phyloP scores from a whole-genome alignment of 176 grass and related monocot genomes.

The Lolium rigidum region DNA sequence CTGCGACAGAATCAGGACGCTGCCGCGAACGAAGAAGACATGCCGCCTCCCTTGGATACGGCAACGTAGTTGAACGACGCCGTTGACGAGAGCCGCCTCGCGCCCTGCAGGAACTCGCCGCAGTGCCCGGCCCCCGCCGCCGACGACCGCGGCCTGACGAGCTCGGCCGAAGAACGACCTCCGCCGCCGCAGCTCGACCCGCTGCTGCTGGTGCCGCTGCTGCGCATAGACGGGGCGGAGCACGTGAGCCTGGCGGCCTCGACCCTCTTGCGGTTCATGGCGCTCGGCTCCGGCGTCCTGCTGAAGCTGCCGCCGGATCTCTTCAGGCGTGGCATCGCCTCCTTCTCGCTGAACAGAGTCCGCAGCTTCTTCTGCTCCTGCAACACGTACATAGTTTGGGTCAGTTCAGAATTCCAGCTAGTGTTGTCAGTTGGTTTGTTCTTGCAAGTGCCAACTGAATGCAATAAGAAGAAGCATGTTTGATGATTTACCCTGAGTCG shows the following conservation, averaged over 20 bases:
- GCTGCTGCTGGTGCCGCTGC: slow-evolving; percentile 29
- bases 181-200: not conserved
- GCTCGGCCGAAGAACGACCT: not conserved
- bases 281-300: slow-evolving; percentile 42
- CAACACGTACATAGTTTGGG: not conserved
- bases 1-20: slow-evolving; percentile 13
- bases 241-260: slow-evolving; percentile 38
- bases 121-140: slow-evolving; percentile 20
- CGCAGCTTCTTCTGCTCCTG: slow-evolving; percentile 81
- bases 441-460: not conserved
- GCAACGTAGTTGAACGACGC: slow-evolving; percentile 1
- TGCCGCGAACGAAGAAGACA: slow-evolving; percentile 45
- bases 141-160: slow-evolving; percentile 45
- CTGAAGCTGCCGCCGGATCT: slow-evolving; percentile 53
- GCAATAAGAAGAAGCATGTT: not conserved
- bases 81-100: slow-evolving; percentile 23
- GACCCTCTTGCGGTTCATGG: slow-evolving; percentile 50
- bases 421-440: not conserved
- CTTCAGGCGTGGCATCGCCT: slow-evolving; percentile 62
- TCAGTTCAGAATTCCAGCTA: not conserved
- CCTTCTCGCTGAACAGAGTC: slow-evolving; percentile 58
- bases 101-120: slow-evolving; percentile 34
- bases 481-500: slow-evolving; percentile 50
- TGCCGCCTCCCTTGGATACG: slow-evolving; percentile 9
- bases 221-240: slow-evolving; percentile 47